These are phyloP conservation scores for Phoma herbarum DNA, from an alignment of 2,329 filamentous ascomycete species.

Conservation along the genomic window DNA sequence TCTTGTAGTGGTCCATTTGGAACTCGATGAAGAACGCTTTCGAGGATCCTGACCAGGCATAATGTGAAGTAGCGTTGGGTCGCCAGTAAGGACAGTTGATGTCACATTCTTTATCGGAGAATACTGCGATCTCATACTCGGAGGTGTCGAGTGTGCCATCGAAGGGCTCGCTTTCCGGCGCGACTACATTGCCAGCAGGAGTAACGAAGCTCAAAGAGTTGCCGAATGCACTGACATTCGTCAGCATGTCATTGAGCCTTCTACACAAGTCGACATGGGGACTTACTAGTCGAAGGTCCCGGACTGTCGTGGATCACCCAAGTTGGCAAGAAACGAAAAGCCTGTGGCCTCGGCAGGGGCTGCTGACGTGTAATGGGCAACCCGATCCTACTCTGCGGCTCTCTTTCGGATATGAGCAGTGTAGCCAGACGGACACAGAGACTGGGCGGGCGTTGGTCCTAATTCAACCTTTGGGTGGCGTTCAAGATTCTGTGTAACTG, in stretches of 20 bases:
- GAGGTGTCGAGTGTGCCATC: conserved; percentile 54
- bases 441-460: not conserved
- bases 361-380: conserved; percentile 59
- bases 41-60: conserved; percentile 74
- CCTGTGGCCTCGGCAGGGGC: conserved; percentile 56
- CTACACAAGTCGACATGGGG: not conserved
- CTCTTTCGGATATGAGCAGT: conserved; percentile 7
- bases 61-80: conserved; percentile 60
- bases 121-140: conserved; percentile 47
- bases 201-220: conserved; percentile 66
- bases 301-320: conserved; percentile 62
- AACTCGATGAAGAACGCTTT: conserved; percentile 80
- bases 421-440: not conserved
- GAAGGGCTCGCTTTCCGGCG: conserved; percentile 60
- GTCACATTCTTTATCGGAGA: conserved; percentile 55
- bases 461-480: not conserved
- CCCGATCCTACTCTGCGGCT: conserved; percentile 52
- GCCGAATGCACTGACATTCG: conserved; percentile 57
- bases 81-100: conserved; percentile 59
- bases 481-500: not conserved
- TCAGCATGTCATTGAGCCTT: conserved; percentile 12
- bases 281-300: conserved; percentile 62
- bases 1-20: conserved; percentile 64
- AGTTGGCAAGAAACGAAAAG: conserved; percentile 67
- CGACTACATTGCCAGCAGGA: conserved; percentile 57